Percentiles rank a stretch among this genome's conserved stretches.
These are phyloP conservation scores for Chytriomyces confervae DNA, from an alignment of 192 early-diverging fungal species.

Conservation along the genomic window DNA sequence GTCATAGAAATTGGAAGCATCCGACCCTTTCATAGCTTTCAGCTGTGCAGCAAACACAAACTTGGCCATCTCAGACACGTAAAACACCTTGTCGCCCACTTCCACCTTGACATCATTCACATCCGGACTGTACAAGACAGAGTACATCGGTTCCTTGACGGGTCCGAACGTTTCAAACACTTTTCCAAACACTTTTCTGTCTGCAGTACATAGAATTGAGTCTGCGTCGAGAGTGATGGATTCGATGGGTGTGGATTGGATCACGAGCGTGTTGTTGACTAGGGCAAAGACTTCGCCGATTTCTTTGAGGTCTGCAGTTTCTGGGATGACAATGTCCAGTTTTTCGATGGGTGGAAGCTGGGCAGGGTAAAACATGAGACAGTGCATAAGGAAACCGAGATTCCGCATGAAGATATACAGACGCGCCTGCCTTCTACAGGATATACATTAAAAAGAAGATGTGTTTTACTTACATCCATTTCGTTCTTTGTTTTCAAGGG, in stretches of 20 bases:
- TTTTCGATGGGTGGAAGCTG: conserved; percentile 48
- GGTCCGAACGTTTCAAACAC: conserved; percentile 93
- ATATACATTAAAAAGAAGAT: not conserved
- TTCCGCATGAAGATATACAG: too few relatives aligned
- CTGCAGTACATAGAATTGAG: conserved; percentile 68
- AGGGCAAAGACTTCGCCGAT: conserved; percentile 73
- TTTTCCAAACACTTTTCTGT: conserved; percentile 51
- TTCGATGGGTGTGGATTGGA: conserved; percentile 59
- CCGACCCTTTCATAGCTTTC: conserved; percentile 75
- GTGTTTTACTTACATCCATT: not conserved
- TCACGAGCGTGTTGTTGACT: conserved; percentile 76
- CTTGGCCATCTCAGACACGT: conserved; percentile 63
- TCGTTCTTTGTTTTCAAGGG: not conserved
- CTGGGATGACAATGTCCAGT: conserved; percentile 56
- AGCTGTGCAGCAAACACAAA: conserved; percentile 72
- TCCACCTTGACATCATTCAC: conserved; percentile 57
- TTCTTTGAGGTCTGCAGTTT: conserved; percentile 50
- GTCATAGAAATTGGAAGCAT: conserved; percentile 92
- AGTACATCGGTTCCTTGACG: conserved; percentile 80
- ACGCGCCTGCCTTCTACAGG: too few relatives aligned
- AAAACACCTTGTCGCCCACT: conserved; percentile 60
- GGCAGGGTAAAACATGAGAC: too few relatives aligned
- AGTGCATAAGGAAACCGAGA: too few relatives aligned
- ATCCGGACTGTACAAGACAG: conserved; percentile 72
- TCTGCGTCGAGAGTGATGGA: conserved; percentile 76